phyloP scores from a whole-genome alignment of 371 early-diverging fungal genomes.

The Saksenaea oblongispora region DNA sequence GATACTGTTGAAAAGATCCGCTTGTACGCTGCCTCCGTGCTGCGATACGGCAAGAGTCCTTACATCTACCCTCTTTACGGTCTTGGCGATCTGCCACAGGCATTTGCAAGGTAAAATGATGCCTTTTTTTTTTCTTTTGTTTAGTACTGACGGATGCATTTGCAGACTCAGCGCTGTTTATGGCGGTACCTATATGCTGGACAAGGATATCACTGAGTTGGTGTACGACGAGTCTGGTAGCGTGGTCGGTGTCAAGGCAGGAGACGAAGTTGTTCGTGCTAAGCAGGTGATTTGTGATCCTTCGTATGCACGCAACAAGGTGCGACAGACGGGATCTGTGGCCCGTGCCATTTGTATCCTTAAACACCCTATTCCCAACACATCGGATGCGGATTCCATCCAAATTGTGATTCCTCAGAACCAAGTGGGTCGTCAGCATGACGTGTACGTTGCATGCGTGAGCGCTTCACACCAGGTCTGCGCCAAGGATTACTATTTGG shows the following conservation, averaged over 20 bases:
- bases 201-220: constrained; percentile 90
- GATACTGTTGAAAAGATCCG: constrained; percentile 95
- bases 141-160: neutral
- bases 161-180: constrained; percentile 89
- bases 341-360: constrained; percentile 96
- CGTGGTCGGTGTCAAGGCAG: constrained; percentile 88
- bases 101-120: constrained; percentile 87
- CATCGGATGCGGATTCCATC: constrained; percentile 83
- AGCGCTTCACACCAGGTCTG: constrained; percentile 90
- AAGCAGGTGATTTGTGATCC: constrained; percentile 95
- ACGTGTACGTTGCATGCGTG: constrained; percentile 95
- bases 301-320: constrained; percentile 83
- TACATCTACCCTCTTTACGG: constrained; percentile 99
- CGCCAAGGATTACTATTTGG: constrained; percentile 84
- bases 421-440: constrained; percentile 88
- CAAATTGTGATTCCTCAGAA: constrained; percentile 98
- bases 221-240: constrained; percentile 84
- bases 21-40: constrained; percentile 93
- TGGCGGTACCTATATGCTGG: constrained; percentile 98
- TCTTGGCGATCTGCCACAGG: constrained; percentile 99
- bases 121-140: constrained; percentile 8
- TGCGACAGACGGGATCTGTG: constrained; percentile 81
- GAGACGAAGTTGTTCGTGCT: constrained; percentile 81
- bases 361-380: constrained; percentile 91
- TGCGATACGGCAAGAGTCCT: constrained; percentile 98